Percentiles rank a stretch among this genome's conserved stretches.
phyloP scores from a whole-genome alignment of 148 eudicot species.

The Chenopodium formosanum region DNA sequence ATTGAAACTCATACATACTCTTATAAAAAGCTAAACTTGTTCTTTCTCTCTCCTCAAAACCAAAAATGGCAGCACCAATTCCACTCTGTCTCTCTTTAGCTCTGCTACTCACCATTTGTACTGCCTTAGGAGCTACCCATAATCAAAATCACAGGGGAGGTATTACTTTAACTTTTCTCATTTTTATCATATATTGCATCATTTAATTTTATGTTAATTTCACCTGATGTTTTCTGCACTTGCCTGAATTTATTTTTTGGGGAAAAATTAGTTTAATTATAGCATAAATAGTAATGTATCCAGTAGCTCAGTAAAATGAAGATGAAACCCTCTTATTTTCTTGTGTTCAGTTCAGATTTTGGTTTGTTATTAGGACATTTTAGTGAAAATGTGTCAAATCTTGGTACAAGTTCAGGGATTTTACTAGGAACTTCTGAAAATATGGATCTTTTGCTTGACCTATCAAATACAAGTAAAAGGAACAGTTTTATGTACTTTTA shows the following conservation, averaged over 20 bases:
- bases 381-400: neutral
- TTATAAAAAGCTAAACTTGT: neutral
- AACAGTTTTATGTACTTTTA: neutral
- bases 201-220: neutral
- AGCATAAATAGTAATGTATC: neutral
- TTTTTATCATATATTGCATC: neutral
- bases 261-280: too few species aligned
- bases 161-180: neutral
- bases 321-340: neutral
- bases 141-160: conserved; percentile 36
- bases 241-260: neutral
- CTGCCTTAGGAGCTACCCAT: conserved; percentile 36
- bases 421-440: neutral
- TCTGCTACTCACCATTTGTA: conserved; percentile 26
- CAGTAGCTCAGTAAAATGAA: neutral
- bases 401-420: neutral
- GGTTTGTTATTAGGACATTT: neutral
- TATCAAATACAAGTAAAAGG: neutral
- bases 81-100: conserved; percentile 30
- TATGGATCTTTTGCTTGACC: neutral
- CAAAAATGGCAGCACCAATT: conserved; percentile 29
- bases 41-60: neutral
- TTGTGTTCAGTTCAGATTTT: neutral
- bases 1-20: neutral
- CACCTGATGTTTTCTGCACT: neutral